These are phyloP conservation scores for Chlorella sp. DNA, from an alignment of 139 green algal genomes.

Conservation along the genomic window DNA sequence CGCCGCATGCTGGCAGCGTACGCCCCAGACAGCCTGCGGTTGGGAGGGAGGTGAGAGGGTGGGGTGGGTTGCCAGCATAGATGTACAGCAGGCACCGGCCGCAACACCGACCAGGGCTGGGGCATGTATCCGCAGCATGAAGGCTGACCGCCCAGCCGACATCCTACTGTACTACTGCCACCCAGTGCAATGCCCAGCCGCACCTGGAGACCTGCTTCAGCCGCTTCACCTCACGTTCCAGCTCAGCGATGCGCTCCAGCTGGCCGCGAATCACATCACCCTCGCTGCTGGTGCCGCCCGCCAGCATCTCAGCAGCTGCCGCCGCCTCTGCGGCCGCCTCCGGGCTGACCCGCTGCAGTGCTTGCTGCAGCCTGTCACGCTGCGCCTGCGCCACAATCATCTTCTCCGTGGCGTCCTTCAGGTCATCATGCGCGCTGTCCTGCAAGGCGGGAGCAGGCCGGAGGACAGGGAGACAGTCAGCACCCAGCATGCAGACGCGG, in stretches of 20 bases:
- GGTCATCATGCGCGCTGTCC: constrained; percentile 26
- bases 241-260: constrained; percentile 60
- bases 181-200: background rate
- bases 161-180: background rate
- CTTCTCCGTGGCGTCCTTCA: constrained; percentile 29
- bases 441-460: background rate
- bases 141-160: background rate
- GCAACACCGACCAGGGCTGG: background rate
- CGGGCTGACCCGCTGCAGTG: constrained; percentile 19
- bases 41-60: too few relatives aligned
- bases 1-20: constrained; percentile 37
- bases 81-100: too few relatives aligned
- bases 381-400: constrained; percentile 45
- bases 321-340: constrained; percentile 5
- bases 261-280: constrained; percentile 33
- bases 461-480: background rate
- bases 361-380: constrained; percentile 41
- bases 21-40: constrained; percentile 40
- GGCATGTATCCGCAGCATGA: background rate
- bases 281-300: background rate
- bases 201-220: constrained; percentile 47
- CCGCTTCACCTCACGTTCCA: constrained; percentile 68
- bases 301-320: background rate
- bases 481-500: too few relatives aligned
- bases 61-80: too few relatives aligned